A percentile compares a stretch with the other conserved stretches of the same genome.
phyloP scores from a whole-genome alignment of 257 asterid species.

The Fraxinus excelsior region DNA sequence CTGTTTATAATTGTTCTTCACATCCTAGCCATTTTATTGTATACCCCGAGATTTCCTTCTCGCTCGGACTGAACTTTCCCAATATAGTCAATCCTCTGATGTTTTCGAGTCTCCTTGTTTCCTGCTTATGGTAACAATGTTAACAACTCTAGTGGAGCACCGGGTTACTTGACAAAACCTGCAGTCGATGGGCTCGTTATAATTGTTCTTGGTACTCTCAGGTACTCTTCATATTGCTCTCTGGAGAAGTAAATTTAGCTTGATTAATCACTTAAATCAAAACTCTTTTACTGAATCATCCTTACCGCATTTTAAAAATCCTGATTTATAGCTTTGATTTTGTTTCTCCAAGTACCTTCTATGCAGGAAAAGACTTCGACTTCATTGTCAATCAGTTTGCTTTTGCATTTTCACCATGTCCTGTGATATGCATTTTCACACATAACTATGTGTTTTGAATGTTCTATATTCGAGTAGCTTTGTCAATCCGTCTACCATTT shows the following conservation, averaged over 20 bases:
- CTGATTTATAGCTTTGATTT: constrained; percentile 67
- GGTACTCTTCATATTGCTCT: too few relatives aligned
- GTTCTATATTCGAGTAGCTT: constrained; percentile 5
- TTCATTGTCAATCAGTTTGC: background rate
- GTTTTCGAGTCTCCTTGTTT: constrained; percentile 44
- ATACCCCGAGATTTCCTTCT: constrained; percentile 34
- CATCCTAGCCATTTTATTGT: constrained; percentile 50
- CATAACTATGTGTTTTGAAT: background rate
- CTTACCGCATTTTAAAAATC: background rate
- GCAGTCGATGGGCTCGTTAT: constrained; percentile 28
- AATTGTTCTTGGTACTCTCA: too few relatives aligned
- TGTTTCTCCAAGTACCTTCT: constrained; percentile 88
- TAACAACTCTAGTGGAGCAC: constrained; percentile 20
- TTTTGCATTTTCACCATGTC: constrained; percentile 17
- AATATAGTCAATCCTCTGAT: too few relatives aligned
- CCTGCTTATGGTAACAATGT: constrained; percentile 35
- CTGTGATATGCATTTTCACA: background rate
- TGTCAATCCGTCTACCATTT: constrained; percentile 1
- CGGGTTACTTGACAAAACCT: constrained; percentile 77
- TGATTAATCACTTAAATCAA: background rate
- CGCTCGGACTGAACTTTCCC: too few relatives aligned
- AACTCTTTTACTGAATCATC: too few relatives aligned
- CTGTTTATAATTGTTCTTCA: too few relatives aligned
- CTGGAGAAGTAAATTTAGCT: background rate
- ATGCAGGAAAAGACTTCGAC: constrained; percentile 46